phyloP scores from a whole-genome alignment of 345 rosid genomes.

The Brassica rapa region DNA sequence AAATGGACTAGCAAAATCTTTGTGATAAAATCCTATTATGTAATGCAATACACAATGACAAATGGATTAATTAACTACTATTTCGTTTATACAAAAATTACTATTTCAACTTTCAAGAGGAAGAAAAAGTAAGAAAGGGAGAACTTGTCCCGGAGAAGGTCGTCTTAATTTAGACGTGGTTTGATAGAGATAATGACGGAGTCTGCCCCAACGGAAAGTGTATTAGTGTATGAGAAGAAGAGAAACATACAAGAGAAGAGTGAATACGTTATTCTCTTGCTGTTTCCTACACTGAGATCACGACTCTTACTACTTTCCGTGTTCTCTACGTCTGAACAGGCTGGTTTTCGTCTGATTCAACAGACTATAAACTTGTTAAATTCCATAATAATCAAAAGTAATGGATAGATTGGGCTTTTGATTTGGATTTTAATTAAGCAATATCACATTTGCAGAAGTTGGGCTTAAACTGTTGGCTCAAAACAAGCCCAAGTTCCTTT shows the following conservation, averaged over 20 bases:
- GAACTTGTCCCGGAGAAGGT: neutral
- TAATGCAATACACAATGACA: neutral
- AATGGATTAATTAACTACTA: neutral
- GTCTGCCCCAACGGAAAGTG: neutral
- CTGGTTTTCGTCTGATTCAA: no score
- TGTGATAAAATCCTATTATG: neutral
- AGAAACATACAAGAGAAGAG: conserved; percentile 12
- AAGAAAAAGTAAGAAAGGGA: neutral
- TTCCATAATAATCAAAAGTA: no score
- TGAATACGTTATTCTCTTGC: conserved; percentile 27
- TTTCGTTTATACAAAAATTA: neutral
- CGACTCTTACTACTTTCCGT: conserved; percentile 23
- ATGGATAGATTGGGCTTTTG: neutral
- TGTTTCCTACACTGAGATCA: neutral
- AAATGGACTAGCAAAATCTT: neutral
- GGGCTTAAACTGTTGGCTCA: conserved; percentile 12
- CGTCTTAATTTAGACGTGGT: neutral
- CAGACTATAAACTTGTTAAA: no score
- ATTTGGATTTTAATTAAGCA: neutral
- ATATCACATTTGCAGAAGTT: neutral
- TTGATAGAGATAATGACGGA: conserved; percentile 12
- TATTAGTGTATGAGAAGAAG: conserved; percentile 3
- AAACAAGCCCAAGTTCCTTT: neutral
- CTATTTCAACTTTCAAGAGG: neutral
- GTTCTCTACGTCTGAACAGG: neutral